These are phyloP conservation scores for Xylaria castorea DNA, from an alignment of 495 filamentous ascomycete species.

Conservation along the genomic window DNA sequence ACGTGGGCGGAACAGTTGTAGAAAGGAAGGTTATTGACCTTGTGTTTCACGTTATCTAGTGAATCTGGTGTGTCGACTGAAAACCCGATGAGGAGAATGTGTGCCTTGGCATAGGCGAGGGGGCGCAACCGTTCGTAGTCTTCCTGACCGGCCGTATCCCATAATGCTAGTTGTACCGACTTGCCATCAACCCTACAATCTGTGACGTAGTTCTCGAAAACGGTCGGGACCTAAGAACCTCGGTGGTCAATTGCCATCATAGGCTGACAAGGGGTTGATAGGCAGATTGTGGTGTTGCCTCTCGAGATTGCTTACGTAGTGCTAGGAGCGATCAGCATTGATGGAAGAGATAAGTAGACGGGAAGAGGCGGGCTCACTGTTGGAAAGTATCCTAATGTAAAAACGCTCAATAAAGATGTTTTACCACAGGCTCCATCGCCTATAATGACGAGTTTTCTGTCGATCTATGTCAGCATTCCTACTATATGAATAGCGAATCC, in stretches of 20 bases:
- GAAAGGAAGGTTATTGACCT: constrained; percentile 62
- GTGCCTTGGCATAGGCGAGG: constrained; percentile 95
- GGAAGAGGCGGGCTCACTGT: constrained; percentile 69
- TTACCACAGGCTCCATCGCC: constrained; percentile 99
- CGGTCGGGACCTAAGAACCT: constrained; percentile 82
- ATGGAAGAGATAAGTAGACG: not conserved
- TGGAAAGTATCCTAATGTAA: constrained; percentile 97
- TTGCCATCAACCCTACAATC: constrained; percentile 98
- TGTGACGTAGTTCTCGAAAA: constrained; percentile 99
- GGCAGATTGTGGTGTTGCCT: constrained; percentile 1
- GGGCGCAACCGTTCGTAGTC: constrained; percentile 96
- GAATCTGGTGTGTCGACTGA: constrained; percentile 95
- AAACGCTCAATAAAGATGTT: constrained; percentile 96
- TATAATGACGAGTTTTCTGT: constrained; percentile 97
- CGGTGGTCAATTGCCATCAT: constrained; percentile 44
- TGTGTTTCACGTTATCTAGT: constrained; percentile 97
- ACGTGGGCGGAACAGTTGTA: not conserved
- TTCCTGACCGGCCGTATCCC: constrained; percentile 99
- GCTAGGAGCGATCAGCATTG: constrained; percentile 51
- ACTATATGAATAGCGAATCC: not conserved
- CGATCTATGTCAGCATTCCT: constrained; percentile 12
- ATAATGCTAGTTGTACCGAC: constrained; percentile 95
- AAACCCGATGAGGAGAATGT: constrained; percentile 97
- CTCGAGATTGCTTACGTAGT: constrained; percentile 68
- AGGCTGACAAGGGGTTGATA: constrained; percentile 15